phyloP scores from a whole-genome alignment of 371 early-diverging fungal species.

The Mycotypha africana region DNA sequence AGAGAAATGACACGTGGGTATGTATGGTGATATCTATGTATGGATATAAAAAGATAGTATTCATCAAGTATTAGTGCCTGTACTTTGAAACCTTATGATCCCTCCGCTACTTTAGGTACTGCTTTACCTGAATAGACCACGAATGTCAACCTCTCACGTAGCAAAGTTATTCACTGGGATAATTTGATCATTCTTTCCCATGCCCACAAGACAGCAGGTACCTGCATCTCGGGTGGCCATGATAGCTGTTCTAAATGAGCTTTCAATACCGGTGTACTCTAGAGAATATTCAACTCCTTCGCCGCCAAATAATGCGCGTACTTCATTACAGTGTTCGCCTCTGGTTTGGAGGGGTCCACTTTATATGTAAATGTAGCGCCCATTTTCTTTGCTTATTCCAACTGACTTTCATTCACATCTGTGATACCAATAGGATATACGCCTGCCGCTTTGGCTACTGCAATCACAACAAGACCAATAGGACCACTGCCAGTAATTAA shows the following conservation, averaged over 20 bases:
- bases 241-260: slow-evolving; percentile 37
- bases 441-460: slow-evolving; percentile 36
- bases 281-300: slow-evolving; percentile 34
- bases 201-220: slow-evolving; percentile 38
- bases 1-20: slow-evolving; percentile 38
- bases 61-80: no score
- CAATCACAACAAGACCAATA: slow-evolving; percentile 38
- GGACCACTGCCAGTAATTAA: slow-evolving; percentile 41
- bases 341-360: slow-evolving; percentile 24
- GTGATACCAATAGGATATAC: slow-evolving; percentile 35
- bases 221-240: slow-evolving; percentile 41
- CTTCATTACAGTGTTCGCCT: slow-evolving; percentile 30
- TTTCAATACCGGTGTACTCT: slow-evolving; percentile 42
- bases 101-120: not conserved
- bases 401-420: slow-evolving; percentile 28
- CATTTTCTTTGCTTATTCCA: slow-evolving; percentile 36
- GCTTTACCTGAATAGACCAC: slow-evolving; percentile 30
- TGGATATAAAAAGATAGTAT: not conserved
- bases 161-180: slow-evolving; percentile 46
- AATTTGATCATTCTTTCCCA: slow-evolving; percentile 39
- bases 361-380: slow-evolving; percentile 31
- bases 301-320: slow-evolving; percentile 24
- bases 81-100: no score
- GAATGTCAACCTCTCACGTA: slow-evolving; percentile 43
- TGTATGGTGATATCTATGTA: slow-evolving; percentile 34